Conservation (phyloP, 495 filamentous ascomycete species). For the Xylaria flabelliformis region DNA sequence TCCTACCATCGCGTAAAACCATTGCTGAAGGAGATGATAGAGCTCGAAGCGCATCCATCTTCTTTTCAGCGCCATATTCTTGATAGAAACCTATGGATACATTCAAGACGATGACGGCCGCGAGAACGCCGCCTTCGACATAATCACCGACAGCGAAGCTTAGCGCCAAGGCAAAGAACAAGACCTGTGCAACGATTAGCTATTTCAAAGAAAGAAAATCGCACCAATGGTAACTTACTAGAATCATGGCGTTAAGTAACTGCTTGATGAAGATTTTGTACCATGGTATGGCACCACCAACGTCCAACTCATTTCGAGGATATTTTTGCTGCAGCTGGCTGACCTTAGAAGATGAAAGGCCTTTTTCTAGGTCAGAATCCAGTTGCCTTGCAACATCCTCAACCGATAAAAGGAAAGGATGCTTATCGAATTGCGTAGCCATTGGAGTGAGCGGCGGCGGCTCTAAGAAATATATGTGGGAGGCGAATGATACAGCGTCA, state of each 20-base stretch:
- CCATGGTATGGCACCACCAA: slow-evolving; percentile 64
- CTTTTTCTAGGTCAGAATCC: slow-evolving; percentile 63
- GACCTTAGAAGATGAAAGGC: slow-evolving; percentile 60
- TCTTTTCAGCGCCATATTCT: slow-evolving; percentile 85
- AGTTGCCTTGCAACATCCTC: slow-evolving; percentile 60
- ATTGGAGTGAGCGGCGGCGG: slow-evolving; percentile 35
- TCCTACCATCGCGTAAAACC: slow-evolving; percentile 74
- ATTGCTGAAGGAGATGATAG: slow-evolving; percentile 80
- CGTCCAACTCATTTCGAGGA: slow-evolving; percentile 67
- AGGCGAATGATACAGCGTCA: background rate
- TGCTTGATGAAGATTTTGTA: slow-evolving; percentile 72
- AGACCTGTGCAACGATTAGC: slow-evolving; percentile 59
- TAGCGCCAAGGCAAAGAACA: slow-evolving; percentile 83
- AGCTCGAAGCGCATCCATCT: slow-evolving; percentile 78
- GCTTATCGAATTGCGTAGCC: slow-evolving; percentile 51
- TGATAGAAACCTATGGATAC: slow-evolving; percentile 80
- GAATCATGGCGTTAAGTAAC: slow-evolving; percentile 70
- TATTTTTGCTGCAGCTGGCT: slow-evolving; percentile 56
- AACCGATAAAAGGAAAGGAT: slow-evolving; percentile 59
- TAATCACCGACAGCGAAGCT: slow-evolving; percentile 81
- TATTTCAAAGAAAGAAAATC: background rate
- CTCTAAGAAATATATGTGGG: background rate
- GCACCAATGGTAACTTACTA: slow-evolving; percentile 50
- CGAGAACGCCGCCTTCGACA: slow-evolving; percentile 83
- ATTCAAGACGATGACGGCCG: slow-evolving; percentile 82